These are phyloP conservation scores for Chalaropsis thielavioides DNA, from an alignment of 2,329 filamentous ascomycete genomes.

Conservation along the genomic window DNA sequence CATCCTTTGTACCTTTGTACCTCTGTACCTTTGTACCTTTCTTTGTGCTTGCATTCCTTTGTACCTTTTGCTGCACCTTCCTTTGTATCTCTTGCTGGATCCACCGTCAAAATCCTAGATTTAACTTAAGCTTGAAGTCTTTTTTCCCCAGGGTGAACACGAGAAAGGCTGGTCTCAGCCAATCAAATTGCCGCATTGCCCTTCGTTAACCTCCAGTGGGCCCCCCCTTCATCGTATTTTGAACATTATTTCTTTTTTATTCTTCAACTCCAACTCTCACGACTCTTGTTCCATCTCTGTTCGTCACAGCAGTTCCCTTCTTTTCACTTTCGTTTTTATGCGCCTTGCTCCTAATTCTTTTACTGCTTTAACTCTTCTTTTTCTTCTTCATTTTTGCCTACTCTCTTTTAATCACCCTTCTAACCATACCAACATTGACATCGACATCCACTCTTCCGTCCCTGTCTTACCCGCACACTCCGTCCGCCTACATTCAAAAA, in stretches of 20 bases:
- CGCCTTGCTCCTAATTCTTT: not conserved
- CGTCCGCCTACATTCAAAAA: not conserved
- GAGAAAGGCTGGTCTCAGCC: conserved; percentile 6
- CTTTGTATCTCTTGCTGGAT: not conserved
- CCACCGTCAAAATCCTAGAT: not conserved
- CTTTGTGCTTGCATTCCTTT: not conserved
- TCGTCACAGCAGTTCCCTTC: not conserved
- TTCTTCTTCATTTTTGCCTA: not conserved
- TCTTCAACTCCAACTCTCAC: not conserved
- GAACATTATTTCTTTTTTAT: not conserved
- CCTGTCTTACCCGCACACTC: not conserved
- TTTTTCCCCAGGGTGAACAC: conserved; percentile 10
- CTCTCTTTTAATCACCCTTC: not conserved
- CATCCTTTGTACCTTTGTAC: not conserved
- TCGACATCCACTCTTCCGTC: not conserved
- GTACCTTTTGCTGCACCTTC: not conserved
- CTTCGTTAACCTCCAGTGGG: not conserved
- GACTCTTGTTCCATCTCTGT: not conserved
- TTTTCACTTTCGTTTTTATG: not conserved
- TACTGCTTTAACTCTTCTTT: not conserved
- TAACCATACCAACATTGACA: not conserved
- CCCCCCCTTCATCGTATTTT: not conserved
- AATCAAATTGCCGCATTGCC: not conserved
- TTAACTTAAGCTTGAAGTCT: conserved; percentile 6
- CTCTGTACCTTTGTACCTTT: not conserved